Evolutionary conservation across 495 filamentous ascomycete species (phyloP).

Genomic region (Glonium stellatum): DNA sequence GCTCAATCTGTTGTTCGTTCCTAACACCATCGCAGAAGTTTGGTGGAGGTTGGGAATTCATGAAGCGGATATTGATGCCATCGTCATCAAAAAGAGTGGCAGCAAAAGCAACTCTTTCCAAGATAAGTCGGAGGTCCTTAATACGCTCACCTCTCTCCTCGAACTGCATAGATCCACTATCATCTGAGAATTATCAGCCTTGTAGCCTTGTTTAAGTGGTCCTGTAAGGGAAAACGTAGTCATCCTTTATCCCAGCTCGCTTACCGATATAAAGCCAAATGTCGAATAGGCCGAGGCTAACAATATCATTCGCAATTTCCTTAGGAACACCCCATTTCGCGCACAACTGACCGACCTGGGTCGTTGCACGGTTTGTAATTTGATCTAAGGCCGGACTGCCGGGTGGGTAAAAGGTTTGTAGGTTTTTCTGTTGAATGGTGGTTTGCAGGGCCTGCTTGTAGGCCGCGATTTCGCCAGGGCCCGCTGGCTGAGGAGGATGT

Average conservation of each 20-base stretch:
- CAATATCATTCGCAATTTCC: constrained; percentile 61
- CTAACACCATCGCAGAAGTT: constrained; percentile 45
- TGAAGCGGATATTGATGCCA: constrained; percentile 63
- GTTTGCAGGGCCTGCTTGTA: constrained; percentile 49
- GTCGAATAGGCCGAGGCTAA: constrained; percentile 61
- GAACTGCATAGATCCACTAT: constrained; percentile 66
- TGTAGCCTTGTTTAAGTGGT: not conserved
- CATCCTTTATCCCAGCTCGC: not conserved
- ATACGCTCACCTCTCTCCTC: constrained; percentile 60
- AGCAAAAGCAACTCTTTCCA: constrained; percentile 55
- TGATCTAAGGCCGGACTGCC: constrained; percentile 43
- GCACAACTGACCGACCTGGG: constrained; percentile 47
- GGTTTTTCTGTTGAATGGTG: constrained; percentile 52
- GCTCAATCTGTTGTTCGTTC: constrained; percentile 51
- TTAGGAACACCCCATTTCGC: constrained; percentile 50
- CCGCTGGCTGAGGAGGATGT: constrained; percentile 28
- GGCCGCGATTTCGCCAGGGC: constrained; percentile 43
- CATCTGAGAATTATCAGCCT: constrained; percentile 39
- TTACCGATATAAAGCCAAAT: constrained; percentile 57
- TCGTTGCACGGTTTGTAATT: constrained; percentile 36
- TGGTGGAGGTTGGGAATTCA: constrained; percentile 45
- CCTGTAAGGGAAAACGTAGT: not conserved
- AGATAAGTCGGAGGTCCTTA: constrained; percentile 56
- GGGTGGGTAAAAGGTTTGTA: constrained; percentile 52
- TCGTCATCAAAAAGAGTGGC: constrained; percentile 65